Conservation (phyloP, 73 alveolate genomes). For the Stentor roeselii region DNA sequence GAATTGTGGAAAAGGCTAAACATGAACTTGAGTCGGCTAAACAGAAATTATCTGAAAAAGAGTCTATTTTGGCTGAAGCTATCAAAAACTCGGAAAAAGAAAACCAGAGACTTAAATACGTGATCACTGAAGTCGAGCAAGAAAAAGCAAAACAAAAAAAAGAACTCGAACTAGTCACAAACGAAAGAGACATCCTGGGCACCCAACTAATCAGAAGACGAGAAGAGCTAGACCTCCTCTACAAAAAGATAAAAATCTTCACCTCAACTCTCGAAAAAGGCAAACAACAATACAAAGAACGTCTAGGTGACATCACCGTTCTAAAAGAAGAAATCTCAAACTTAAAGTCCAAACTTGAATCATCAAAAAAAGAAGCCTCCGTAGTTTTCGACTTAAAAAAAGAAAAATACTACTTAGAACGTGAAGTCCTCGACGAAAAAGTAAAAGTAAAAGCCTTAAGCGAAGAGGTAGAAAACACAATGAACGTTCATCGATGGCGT, state of each 20-base stretch:
- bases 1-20: conserved; percentile 61
- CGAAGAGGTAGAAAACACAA: conserved; percentile 93
- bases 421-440: conserved; percentile 83
- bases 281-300: conserved; percentile 75
- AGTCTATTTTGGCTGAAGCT: conserved; percentile 36
- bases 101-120: conserved; percentile 64
- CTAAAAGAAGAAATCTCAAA: conserved; percentile 77
- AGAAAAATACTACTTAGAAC: conserved; percentile 69
- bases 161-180: conserved; percentile 76
- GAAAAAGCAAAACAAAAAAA: conserved; percentile 72
- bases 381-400: conserved; percentile 78
- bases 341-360: conserved; percentile 60
- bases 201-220: conserved; percentile 90
- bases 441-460: conserved; percentile 89
- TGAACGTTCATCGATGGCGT: conserved; percentile 95
- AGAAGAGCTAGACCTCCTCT: conserved; percentile 86
- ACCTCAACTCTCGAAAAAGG: conserved; percentile 85
- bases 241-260: conserved; percentile 90
- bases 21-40: conserved; percentile 71
- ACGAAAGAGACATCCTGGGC: conserved; percentile 88
- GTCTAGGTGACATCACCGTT: conserved; percentile 79
- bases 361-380: conserved; percentile 69
- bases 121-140: conserved; percentile 76
- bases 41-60: conserved; percentile 33
- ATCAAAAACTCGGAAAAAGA: conserved; percentile 48